Conservation (phyloP, 2,329 filamentous ascomycete genomes). For the Exserohilum rostratum region DNA sequence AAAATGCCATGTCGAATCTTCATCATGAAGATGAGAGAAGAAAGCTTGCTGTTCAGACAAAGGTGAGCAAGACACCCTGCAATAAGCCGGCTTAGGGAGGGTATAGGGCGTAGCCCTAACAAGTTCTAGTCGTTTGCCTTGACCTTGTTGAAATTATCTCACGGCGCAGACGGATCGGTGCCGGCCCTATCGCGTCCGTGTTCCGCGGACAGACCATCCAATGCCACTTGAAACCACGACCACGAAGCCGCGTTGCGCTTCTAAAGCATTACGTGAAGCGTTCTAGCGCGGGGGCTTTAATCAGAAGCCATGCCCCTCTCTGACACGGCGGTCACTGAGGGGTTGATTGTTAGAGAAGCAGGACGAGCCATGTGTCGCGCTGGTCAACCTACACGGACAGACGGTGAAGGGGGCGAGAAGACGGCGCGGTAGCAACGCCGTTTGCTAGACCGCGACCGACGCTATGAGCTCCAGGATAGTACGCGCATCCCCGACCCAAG, state of each 20-base stretch:
- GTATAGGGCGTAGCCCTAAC: conserved; percentile 2
- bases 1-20: not conserved
- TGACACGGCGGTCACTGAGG: conserved; percentile 14
- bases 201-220: conserved; percentile 24
- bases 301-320: conserved; percentile 32
- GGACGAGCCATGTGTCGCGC: conserved; percentile 11
- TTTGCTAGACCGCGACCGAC: conserved; percentile 25
- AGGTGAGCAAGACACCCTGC: conserved; percentile 2
- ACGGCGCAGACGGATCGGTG: conserved; percentile 19
- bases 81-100: not conserved
- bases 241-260: conserved; percentile 32
- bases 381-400: conserved; percentile 5
- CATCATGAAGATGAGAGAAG: not conserved
- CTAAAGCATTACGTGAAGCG: conserved; percentile 42
- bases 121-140: conserved; percentile 7
- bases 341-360: conserved; percentile 8
- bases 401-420: conserved; percentile 26
- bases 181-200: conserved; percentile 37
- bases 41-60: not conserved
- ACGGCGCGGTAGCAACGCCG: conserved; percentile 16
- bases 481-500: conserved; percentile 22
- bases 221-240: conserved; percentile 39
- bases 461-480: conserved; percentile 21
- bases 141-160: conserved; percentile 32
- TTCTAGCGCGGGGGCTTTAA: conserved; percentile 43